Conservation (phyloP, 495 filamentous ascomycete species). For the Cenococcum geophilum region DNA sequence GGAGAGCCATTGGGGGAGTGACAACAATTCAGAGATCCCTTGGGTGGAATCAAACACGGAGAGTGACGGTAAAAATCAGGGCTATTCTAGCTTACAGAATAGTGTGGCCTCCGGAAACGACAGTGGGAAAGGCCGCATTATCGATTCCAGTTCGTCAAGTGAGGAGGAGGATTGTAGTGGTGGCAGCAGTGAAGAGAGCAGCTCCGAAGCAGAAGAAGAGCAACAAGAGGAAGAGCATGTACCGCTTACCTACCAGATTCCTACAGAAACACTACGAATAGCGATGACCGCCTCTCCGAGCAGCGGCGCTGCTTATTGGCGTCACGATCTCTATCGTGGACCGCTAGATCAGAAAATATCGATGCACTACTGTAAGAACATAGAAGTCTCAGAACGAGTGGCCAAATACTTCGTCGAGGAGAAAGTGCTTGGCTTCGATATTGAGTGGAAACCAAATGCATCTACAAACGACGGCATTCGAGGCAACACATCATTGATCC, state of each 20-base stretch:
- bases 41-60: too few species aligned
- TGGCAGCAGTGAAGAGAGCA: neutral
- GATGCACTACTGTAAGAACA: slow-evolving; percentile 35
- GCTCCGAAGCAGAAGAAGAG: slow-evolving; percentile 6
- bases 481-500: slow-evolving; percentile 37
- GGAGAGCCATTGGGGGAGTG: too few species aligned
- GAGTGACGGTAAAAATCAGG: neutral
- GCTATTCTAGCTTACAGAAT: neutral
- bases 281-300: slow-evolving; percentile 30
- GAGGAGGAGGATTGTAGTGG: neutral
- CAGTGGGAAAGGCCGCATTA: neutral
- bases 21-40: too few species aligned
- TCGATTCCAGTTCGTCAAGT: neutral
- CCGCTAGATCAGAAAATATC: slow-evolving; percentile 23
- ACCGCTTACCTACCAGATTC: slow-evolving; percentile 28
- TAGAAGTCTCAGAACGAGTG: slow-evolving; percentile 29
- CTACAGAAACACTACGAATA: slow-evolving; percentile 16
- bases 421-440: slow-evolving; percentile 39
- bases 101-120: neutral
- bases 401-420: slow-evolving; percentile 34
- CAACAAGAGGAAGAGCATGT: slow-evolving; percentile 15
- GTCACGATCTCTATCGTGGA: slow-evolving; percentile 34
- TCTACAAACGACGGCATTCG: slow-evolving; percentile 25
- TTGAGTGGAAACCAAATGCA: slow-evolving; percentile 36
- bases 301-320: slow-evolving; percentile 29